These are phyloP conservation scores for Ogataea saltuana DNA, from an alignment of 805 yeast species.

Conservation along the genomic window DNA sequence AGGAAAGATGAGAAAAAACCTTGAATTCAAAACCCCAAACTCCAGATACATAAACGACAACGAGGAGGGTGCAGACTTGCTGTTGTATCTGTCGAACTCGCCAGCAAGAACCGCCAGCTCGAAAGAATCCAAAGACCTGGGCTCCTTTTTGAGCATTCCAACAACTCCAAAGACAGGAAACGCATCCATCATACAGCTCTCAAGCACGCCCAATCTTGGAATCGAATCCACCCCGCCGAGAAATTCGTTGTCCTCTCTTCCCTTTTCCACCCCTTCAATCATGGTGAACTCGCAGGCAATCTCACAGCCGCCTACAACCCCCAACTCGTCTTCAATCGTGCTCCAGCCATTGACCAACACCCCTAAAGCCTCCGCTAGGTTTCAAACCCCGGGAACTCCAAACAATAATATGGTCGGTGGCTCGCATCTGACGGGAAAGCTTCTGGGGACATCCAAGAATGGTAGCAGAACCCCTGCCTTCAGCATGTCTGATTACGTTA, in stretches of 20 bases:
- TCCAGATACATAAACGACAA: slow-evolving; percentile 29
- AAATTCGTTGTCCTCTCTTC: slow-evolving; percentile 18
- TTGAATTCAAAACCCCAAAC: slow-evolving; percentile 35
- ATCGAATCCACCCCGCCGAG: slow-evolving; percentile 33
- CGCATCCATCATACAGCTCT: slow-evolving; percentile 18
- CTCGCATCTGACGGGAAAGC: slow-evolving; percentile 13
- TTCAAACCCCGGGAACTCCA: slow-evolving; percentile 21
- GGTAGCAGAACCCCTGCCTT: slow-evolving; percentile 59
- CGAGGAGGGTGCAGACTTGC: slow-evolving; percentile 76
- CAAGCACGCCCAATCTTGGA: slow-evolving; percentile 24
- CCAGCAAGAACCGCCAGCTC: slow-evolving; percentile 49
- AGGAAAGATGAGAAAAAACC: slow-evolving; percentile 11
- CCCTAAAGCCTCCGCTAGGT: slow-evolving; percentile 2
- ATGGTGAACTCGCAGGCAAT: slow-evolving; percentile 9
- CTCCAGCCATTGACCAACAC: slow-evolving; percentile 9
- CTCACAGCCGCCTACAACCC: slow-evolving; percentile 22
- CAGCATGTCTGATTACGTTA: slow-evolving; percentile 81
- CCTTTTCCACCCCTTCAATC: slow-evolving; percentile 28
- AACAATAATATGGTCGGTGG: slow-evolving; percentile 15
- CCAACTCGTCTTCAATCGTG: slow-evolving; percentile 11
- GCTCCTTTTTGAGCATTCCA: slow-evolving; percentile 25
- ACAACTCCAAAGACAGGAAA: slow-evolving; percentile 32
- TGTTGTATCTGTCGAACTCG: slow-evolving; percentile 80
- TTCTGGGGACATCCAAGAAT: slow-evolving; percentile 24
- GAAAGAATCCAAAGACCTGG: slow-evolving; percentile 20